Conservation (phyloP, 371 early-diverging fungal species). For the Mortierella polycephala region DNA sequence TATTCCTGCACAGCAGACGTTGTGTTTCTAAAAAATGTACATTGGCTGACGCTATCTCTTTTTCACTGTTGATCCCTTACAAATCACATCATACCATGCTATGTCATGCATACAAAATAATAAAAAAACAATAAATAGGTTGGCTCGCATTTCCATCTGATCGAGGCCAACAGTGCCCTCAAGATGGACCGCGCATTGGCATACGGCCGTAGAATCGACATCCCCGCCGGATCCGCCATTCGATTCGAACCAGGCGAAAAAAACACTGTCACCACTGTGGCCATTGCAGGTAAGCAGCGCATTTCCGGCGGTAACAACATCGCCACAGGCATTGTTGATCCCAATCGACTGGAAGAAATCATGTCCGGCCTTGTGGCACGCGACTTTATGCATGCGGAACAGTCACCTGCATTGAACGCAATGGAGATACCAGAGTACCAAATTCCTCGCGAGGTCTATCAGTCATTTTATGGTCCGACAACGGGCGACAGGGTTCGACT, state of each 20-base stretch:
- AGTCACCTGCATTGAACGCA: conserved; percentile 55
- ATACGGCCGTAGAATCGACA: conserved; percentile 89
- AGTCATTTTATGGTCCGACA: conserved; percentile 93
- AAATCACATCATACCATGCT: background rate
- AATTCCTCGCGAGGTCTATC: conserved; percentile 83
- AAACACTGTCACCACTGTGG: conserved; percentile 81
- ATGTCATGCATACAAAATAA: background rate
- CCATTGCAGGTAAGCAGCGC: conserved; percentile 83
- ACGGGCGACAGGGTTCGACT: conserved; percentile 88
- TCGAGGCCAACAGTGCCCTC: conserved; percentile 85
- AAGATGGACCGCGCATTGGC: conserved; percentile 84
- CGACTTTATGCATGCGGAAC: conserved; percentile 71
- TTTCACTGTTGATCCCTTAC: background rate
- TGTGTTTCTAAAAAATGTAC: background rate
- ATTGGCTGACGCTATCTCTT: background rate
- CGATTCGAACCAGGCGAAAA: conserved; percentile 89
- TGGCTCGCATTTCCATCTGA: conserved; percentile 95
- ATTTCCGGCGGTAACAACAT: conserved; percentile 88
- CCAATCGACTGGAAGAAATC: conserved; percentile 56
- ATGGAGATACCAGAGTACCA: conserved; percentile 57
- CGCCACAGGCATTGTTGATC: conserved; percentile 78
- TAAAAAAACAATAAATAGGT: conserved; percentile 57
- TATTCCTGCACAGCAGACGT: background rate
- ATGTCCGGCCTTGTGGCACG: conserved; percentile 56
- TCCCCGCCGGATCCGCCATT: conserved; percentile 84